Percentiles rank a stretch among this genome's conserved stretches.
phyloP scores from a whole-genome alignment of 1,284 basidiomycete species.

The Thelephora terrestris region DNA sequence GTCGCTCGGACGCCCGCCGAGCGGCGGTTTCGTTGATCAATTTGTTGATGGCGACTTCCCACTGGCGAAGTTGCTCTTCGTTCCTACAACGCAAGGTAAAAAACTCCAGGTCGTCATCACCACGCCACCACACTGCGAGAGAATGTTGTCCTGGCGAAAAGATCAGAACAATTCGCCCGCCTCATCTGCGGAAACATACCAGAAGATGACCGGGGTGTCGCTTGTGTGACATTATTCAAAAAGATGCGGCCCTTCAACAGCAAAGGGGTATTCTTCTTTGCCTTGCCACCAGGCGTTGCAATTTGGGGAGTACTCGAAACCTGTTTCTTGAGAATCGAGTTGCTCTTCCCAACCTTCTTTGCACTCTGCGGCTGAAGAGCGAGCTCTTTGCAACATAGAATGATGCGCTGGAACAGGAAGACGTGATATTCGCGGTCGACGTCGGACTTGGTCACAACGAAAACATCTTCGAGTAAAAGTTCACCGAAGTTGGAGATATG shows the following conservation, averaged over 20 bases:
- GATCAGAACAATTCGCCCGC: conserved; percentile 2
- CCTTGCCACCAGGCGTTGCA: conserved; percentile 39
- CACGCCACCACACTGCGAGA: conserved; percentile 88
- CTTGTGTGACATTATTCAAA: conserved; percentile 89
- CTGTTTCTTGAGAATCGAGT: conserved; percentile 72
- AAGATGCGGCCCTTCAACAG: conserved; percentile 97
- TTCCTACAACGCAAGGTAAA: conserved; percentile 91
- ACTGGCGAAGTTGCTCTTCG: conserved; percentile 89
- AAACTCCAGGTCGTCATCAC: conserved; percentile 86
- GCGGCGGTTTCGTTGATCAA: conserved; percentile 68
- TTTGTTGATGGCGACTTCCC: conserved; percentile 84
- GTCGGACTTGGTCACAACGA: conserved; percentile 93
- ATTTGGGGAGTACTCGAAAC: conserved; percentile 29
- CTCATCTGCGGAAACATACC: conserved; percentile 34
- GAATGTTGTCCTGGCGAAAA: conserved; percentile 38
- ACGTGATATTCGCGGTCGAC: conserved; percentile 98
- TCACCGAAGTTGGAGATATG: conserved; percentile 90
- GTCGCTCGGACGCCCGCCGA: conserved; percentile 53
- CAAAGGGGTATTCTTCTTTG: conserved; percentile 68
- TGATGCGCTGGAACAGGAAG: conserved; percentile 98
- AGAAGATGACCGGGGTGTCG: conserved; percentile 46
- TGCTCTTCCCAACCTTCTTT: conserved; percentile 60
- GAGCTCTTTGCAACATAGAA: conserved; percentile 94
- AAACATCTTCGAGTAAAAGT: conserved; percentile 89
- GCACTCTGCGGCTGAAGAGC: conserved; percentile 38